Evolutionary conservation across 2,329 filamentous ascomycete species (phyloP), one percentile per base, ranked within the genome.

Genomic region (Neofusicoccum umdonicola): DNA sequence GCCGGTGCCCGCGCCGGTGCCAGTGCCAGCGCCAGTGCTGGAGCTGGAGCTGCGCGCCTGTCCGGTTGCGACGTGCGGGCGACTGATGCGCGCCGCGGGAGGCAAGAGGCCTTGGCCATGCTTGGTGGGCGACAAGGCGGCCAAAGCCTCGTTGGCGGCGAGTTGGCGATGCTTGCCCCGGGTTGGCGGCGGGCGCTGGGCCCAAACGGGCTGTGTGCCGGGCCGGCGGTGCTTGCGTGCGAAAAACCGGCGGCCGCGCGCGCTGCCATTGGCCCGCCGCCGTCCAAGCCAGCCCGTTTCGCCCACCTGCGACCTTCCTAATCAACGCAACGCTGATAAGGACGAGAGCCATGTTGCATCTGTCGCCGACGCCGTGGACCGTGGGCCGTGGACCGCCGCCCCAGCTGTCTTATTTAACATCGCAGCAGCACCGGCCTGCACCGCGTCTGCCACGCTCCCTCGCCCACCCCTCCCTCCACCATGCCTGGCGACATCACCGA

Each of bases 401-500:
- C 39, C 5, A 7, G 15, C 44, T 19, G 39, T 35, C 50, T 31
- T 57, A 56, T 64, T 48, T 64, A 64, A 48, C 45, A 8, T 27
- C 35, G 3, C 12, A 9, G 15, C n/a, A 34, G 11, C 17, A 6
- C 27, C 34, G 11, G n/a, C 45, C 44, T 22, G 7, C 4, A 17
- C 35, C 34, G 4, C 50, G 13, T 37, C 12, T 45, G 37, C 48
- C 37, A n/a, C 11, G 22, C 15, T 12, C 22, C 31, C 42, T 37
- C 13, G 31, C n/a, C n/a, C 22, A 15, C n/a, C 11, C 3, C 8
- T 13, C 12, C 41, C 6, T 34, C 5, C 41, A 64, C 37, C 54
- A 68, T 68, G 65, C 66, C 67, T 64, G 67, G 66, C 52, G 66
- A 68, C 41, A 67, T 66, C 42, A 66, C 65, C 34, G 67, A 68